Percentiles rank a stretch among this genome's conserved stretches.
These are phyloP conservation scores for Globisporangium yorkense DNA, from an alignment of 352 stramenopile species.

Conservation along the genomic window DNA sequence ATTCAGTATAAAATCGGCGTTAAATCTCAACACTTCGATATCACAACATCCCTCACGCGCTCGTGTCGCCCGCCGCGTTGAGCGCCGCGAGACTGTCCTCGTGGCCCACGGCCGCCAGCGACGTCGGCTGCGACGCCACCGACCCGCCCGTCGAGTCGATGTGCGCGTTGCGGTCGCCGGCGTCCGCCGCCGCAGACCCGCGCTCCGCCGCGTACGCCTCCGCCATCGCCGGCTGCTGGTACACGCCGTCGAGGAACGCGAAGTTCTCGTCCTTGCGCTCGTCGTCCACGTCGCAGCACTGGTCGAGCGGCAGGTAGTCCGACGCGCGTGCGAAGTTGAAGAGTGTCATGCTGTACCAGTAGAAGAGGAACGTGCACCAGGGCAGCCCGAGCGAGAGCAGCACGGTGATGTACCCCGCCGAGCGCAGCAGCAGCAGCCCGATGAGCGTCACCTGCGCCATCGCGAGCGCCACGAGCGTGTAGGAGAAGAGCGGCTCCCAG, in stretches of 20 bases:
- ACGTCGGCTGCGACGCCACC: constrained; percentile 24
- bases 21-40: too few relatives aligned
- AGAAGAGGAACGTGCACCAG: constrained; percentile 51
- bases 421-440: constrained; percentile 62
- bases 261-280: constrained; percentile 43
- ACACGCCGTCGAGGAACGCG: constrained; percentile 61
- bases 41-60: too few relatives aligned
- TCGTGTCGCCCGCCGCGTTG: constrained; percentile 30
- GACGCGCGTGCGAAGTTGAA: constrained; percentile 38
- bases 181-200: not conserved
- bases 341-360: constrained; percentile 55
- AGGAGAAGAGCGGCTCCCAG: constrained; percentile 65
- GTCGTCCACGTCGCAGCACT: constrained; percentile 61
- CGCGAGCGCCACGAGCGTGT: constrained; percentile 52
- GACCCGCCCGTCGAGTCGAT: constrained; percentile 17
- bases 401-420: constrained; percentile 35
- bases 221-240: constrained; percentile 61
- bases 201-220: constrained; percentile 15
- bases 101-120: constrained; percentile 20
- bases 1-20: too few relatives aligned
- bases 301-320: constrained; percentile 50
- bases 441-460: constrained; percentile 63
- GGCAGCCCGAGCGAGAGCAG: constrained; percentile 36
- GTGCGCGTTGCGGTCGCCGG: constrained; percentile 11
- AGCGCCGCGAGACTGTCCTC: constrained; percentile 33